These are phyloP conservation scores for Backusella liffmaniae DNA, from an alignment of 192 early-diverging fungal genomes.

Conservation along the genomic window DNA sequence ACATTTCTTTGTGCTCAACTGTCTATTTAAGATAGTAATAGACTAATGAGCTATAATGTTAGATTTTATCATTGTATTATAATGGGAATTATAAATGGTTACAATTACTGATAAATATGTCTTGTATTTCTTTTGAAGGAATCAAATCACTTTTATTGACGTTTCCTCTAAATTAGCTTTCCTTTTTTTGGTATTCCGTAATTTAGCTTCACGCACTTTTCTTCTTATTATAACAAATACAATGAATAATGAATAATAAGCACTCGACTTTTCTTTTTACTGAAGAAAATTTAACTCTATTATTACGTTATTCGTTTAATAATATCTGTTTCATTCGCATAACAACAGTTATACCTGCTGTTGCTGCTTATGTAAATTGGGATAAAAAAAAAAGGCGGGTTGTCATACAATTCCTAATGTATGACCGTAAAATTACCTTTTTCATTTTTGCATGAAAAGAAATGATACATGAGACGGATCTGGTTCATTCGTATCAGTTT, in stretches of 20 bases:
- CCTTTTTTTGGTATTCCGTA: conserved; percentile 2
- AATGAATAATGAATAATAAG: not conserved
- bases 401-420: not conserved
- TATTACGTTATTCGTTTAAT: not conserved
- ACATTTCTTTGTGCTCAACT: not conserved
- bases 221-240: not conserved
- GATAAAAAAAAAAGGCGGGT: not conserved
- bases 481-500: not conserved
- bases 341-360: not conserved
- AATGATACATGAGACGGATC: not conserved
- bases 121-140: not conserved
- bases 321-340: not conserved
- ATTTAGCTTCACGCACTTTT: not conserved
- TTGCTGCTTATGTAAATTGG: not conserved
- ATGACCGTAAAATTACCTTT: not conserved
- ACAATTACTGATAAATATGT: not conserved
- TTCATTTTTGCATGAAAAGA: not conserved
- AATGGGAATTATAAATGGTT: not conserved
- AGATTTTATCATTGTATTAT: not conserved
- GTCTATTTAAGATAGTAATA: not conserved
- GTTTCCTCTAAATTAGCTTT: not conserved
- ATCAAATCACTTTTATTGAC: not conserved
- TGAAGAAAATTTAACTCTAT: not conserved
- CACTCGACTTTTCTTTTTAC: not conserved
- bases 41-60: not conserved